phyloP scores from a whole-genome alignment of 1,139 yeast species.

The Arxiozyma bovina region DNA sequence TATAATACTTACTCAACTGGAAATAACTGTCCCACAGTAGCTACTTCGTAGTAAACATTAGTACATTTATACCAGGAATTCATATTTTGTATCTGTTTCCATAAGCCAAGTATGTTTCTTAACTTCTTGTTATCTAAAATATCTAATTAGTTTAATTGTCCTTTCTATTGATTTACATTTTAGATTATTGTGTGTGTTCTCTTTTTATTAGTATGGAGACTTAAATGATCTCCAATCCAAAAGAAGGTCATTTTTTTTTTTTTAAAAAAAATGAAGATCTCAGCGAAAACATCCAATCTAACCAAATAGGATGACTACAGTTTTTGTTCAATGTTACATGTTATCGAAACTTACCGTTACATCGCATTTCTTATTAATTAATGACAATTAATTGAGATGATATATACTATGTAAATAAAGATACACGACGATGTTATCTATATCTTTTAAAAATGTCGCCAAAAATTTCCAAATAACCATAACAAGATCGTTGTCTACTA shows the following conservation, averaged over 20 bases:
- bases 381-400: too few relatives aligned
- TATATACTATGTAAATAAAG: too few relatives aligned
- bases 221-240: not conserved
- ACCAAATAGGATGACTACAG: too few relatives aligned
- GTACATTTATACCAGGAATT: not conserved
- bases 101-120: not conserved
- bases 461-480: conserved; percentile 6
- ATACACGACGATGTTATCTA: not conserved
- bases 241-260: not conserved
- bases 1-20: not conserved
- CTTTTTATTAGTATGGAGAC: too few relatives aligned
- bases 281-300: too few relatives aligned
- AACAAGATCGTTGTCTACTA: conserved; percentile 1
- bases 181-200: too few relatives aligned
- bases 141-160: too few relatives aligned
- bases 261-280: too few relatives aligned
- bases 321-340: too few relatives aligned
- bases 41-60: not conserved
- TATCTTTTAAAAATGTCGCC: conserved; percentile 1
- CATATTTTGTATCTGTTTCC: not conserved
- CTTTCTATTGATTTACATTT: not conserved
- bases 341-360: too few relatives aligned
- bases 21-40: not conserved
- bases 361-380: too few relatives aligned
- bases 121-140: not conserved